Base-by-base conservation (phyloP, 2,329 filamentous ascomycete species). In the Fusarium nisikadoi region DNA sequence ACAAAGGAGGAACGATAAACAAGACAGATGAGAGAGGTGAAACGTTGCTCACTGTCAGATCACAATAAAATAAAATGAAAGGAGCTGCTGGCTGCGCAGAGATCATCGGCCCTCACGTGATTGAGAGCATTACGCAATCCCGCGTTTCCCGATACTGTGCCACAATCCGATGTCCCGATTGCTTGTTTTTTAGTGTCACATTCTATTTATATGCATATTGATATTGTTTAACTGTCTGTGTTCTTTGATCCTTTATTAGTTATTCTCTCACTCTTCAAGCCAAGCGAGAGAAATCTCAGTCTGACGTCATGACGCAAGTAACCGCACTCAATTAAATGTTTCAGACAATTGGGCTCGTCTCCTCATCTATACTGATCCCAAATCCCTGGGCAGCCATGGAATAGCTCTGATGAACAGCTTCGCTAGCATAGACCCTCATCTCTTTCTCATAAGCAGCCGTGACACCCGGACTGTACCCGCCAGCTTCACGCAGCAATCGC, bases 391-490 rank as follows among this genome's bases (percentile, higher is more conserved):
- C 79, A 4, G 87, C 88, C 61, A 81, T 76, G 0, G 79, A 81
- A 71, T 90, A 91, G 62, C 89, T 91, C 47, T 78, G 71, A 33
- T 79, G 76, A 16, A 92, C 90, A 6, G 88, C 87, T 74, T 86
- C 84, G 72, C 86, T 88, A 0, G 75, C 89, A 78, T 90, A 90
- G 0, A 88, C 83, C 70, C 86, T 86, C 89, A 92, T 92, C 74
- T 87, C 85, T 77, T 83, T 85, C 73, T 92, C 89, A 76, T 91
- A 92, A 16, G 82, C 85, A 62, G 86, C 88, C 12, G 83, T 85
- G 7, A 88, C 81, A 8, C 88, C 84, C n/a, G 86, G 83, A 58
- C 82, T 82, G 50, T 86, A 87, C 0, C 88, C 88, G 4, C 86
- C 86, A 5, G 85, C 84, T 72, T 90, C 86, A 3, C 76, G 73